Evolutionary conservation across 192 early-diverging fungal genomes (phyloP), one percentile per base, ranked within the genome.

Genomic region (Umbelopsis vinacea): DNA sequence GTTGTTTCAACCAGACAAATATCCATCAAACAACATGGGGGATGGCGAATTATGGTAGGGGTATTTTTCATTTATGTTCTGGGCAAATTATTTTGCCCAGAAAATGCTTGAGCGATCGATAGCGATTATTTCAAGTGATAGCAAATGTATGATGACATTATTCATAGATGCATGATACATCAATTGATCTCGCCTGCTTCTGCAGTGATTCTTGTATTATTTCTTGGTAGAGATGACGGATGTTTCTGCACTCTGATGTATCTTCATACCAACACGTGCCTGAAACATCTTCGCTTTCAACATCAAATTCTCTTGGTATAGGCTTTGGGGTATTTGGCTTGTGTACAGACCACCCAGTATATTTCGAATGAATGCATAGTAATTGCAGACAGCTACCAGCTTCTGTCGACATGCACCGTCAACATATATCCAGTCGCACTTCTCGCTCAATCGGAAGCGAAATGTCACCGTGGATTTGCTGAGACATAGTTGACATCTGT

Each of bases 361-460:
- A 57, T 96, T 92, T 37, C 94, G 88, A 53, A 96, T 87, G 80
- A 97, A 97, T 46, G 90, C 89, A 83, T 96, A 98, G 71, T 97
- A 98, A 71, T 97, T 95, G 68, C 93, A 92, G 14, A 92, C 94
- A 15, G 95, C 92, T 6, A 96, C 92, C 15, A 98, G 74, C 6
- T 95, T 84, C 80, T 97, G 96, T 35, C 94, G 92, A 79, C 97
- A 98, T 70, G 88, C 88, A 14, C 83, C 83, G 76, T 92, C 92
- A 54, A 92, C 85, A 43, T 88, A 88, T 38, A 86, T 83, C 92
- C 92, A 93, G 52, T 88, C 87, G 26, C 87, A 87, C 35, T 76
- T 77, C 14, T 81, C 78, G 3, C 88, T 85, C 71, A 93, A 85
- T 52, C 87, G 83, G 76, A 91, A 93, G 67, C 87, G 85, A 73